A percentile compares a stretch with the other conserved stretches of the same genome.
phyloP scores from a whole-genome alignment of 768 basidiomycete genomes.

The Pleurotus cornucopiae region DNA sequence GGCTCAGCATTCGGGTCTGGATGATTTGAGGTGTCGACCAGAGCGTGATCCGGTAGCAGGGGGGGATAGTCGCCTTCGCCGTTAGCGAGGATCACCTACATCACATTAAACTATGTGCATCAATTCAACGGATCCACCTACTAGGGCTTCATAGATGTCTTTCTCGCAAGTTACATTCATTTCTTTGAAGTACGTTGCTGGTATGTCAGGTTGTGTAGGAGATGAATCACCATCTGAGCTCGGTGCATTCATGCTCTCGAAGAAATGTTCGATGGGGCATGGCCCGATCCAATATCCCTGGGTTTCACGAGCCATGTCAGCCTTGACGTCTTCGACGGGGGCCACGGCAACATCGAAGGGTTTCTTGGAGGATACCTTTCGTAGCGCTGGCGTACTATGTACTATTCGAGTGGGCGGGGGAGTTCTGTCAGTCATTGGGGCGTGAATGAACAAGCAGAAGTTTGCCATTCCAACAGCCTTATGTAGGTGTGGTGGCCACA shows the following conservation, averaged over 20 bases:
- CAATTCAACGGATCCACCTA: conserved; percentile 1
- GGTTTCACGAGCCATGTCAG: background rate
- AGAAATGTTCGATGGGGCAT: conserved; percentile 10
- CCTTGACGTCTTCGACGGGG: background rate
- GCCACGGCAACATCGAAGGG: too few species aligned
- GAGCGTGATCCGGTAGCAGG: conserved; percentile 6
- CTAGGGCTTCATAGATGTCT: conserved; percentile 8
- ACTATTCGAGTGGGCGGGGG: too few species aligned
- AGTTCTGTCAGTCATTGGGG: too few species aligned
- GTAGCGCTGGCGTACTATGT: too few species aligned
- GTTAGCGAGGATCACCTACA: background rate
- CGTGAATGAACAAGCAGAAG: too few species aligned
- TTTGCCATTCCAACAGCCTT: too few species aligned
- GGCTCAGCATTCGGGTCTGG: background rate
- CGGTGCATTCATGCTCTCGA: background rate
- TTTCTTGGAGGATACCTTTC: too few species aligned
- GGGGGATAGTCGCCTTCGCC: background rate
- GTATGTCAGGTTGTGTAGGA: background rate
- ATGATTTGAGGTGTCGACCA: conserved; percentile 12
- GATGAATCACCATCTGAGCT: background rate
- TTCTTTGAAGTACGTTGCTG: background rate
- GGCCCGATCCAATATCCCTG: conserved; percentile 10
- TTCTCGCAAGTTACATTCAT: background rate
- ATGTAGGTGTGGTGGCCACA: too few species aligned
- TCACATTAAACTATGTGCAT: background rate